Conservation (phyloP, 345 rosid species). For the Syzygium grande region DNA sequence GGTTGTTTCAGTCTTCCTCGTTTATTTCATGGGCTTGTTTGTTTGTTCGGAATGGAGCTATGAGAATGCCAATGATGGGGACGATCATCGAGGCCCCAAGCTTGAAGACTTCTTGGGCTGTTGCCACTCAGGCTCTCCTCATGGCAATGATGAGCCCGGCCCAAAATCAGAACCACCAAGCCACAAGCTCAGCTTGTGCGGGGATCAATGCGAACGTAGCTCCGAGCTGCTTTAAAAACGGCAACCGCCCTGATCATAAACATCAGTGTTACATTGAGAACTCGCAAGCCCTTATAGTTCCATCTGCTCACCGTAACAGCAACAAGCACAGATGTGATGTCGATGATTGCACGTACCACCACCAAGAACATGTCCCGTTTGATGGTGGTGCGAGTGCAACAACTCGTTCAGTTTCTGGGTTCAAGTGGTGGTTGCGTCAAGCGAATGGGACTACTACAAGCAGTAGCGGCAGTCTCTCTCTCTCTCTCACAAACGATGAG, state of each 20-base stretch:
- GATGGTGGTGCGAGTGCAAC: no score
- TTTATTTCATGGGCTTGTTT: background rate
- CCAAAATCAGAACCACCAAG: background rate
- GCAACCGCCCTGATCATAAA: background rate
- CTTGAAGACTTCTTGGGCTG: constrained; percentile 68
- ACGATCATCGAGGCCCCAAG: no score
- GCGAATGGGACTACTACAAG: no score
- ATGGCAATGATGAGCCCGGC: background rate
- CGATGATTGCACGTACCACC: background rate
- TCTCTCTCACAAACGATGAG: no score
- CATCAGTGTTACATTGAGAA: background rate
- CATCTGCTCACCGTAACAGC: constrained; percentile 9
- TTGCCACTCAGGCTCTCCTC: constrained; percentile 35
- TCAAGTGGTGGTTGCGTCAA: background rate
- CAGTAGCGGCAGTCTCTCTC: no score
- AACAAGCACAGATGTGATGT: background rate
- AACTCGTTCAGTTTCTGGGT: no score
- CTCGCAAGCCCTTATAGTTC: background rate
- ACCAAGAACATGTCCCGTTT: no score
- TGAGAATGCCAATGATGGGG: constrained; percentile 26
- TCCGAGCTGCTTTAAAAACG: constrained; percentile 18
- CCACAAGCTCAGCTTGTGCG: background rate
- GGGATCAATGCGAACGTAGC: constrained; percentile 37
- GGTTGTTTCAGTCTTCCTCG: background rate
- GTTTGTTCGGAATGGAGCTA: constrained; percentile 40